A percentile compares a stretch with the other conserved stretches of the same genome.
Evolutionary conservation across 345 rosid species (phyloP).

Genomic region (Excoecaria cochinchinensis): DNA sequence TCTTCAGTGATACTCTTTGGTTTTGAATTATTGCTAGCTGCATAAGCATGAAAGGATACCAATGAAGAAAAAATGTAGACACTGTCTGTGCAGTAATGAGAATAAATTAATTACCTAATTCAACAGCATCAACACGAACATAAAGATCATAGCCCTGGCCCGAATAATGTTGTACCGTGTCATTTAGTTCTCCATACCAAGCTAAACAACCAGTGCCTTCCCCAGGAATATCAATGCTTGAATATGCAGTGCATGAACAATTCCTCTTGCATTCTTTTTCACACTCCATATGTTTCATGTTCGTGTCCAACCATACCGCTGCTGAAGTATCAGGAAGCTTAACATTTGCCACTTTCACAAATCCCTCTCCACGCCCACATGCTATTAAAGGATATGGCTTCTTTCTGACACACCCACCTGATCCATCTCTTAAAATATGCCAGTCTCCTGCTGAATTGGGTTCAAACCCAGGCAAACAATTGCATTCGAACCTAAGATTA

Average conservation of each 20-base stretch:
- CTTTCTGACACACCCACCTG: slow-evolving; percentile 7
- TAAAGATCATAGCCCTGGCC: neutral
- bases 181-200: slow-evolving; percentile 17
- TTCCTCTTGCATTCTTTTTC: slow-evolving; percentile 1
- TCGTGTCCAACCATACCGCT: neutral
- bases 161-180: neutral
- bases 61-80: no score
- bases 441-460: neutral
- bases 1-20: neutral
- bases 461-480: slow-evolving; percentile 19
- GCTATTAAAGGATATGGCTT: neutral
- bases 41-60: no score
- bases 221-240: neutral
- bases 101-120: slow-evolving; percentile 5
- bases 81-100: no score
- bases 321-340: slow-evolving; percentile 8
- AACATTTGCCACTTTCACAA: neutral
- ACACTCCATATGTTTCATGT: neutral
- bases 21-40: neutral
- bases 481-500: slow-evolving; percentile 10
- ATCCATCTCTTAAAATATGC: slow-evolving; percentile 2
- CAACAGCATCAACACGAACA: slow-evolving; percentile 10
- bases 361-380: slow-evolving; percentile 4
- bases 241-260: slow-evolving; percentile 5
- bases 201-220: slow-evolving; percentile 4